Conservation (phyloP, 2,329 filamentous ascomycete species). For the Phymatotrichopsis omnivora region DNA sequence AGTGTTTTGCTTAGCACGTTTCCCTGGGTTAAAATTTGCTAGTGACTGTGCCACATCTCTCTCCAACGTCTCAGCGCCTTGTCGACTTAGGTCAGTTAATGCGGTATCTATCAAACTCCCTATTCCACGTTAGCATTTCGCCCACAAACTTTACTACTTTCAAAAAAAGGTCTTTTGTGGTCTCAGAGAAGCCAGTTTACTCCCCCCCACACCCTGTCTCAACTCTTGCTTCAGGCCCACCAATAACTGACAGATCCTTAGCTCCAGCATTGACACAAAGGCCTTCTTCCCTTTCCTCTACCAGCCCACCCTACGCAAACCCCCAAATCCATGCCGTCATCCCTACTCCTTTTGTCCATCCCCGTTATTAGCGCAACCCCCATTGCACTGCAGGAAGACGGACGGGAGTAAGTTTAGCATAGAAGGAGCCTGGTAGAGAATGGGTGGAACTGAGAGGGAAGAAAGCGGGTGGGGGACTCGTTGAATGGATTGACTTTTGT, state of each 20-base stretch:
- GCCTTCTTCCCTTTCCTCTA: conserved; percentile 14
- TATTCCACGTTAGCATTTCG: too few relatives aligned
- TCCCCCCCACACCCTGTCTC: conserved; percentile 24
- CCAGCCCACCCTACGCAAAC: conserved; percentile 3
- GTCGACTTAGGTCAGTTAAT: too few relatives aligned
- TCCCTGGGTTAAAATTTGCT: too few relatives aligned
- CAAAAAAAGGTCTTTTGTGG: too few relatives aligned
- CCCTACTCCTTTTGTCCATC: conserved; percentile 13
- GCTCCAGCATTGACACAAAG: conserved; percentile 15
- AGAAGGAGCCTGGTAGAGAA: too few relatives aligned
- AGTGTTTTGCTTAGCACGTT: too few relatives aligned
- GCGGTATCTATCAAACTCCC: too few relatives aligned
- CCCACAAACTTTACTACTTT: too few relatives aligned
- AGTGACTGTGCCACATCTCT: too few relatives aligned
- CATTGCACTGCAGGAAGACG: conserved; percentile 8
- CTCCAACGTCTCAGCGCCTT: too few relatives aligned
- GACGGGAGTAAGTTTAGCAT: conserved; percentile 15
- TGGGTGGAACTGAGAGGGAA: conserved; percentile 11
- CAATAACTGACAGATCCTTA: conserved; percentile 16
- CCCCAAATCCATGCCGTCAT: conserved; percentile 14
- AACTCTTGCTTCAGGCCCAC: conserved; percentile 15
- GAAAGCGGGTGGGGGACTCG: conserved; percentile 36
- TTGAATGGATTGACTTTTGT: conserved; percentile 56
- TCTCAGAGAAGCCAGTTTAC: conserved; percentile 25
- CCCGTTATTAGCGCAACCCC: neutral